Conservation (phyloP, 352 stramenopile genomes). For the Globisporangium spinosum region DNA sequence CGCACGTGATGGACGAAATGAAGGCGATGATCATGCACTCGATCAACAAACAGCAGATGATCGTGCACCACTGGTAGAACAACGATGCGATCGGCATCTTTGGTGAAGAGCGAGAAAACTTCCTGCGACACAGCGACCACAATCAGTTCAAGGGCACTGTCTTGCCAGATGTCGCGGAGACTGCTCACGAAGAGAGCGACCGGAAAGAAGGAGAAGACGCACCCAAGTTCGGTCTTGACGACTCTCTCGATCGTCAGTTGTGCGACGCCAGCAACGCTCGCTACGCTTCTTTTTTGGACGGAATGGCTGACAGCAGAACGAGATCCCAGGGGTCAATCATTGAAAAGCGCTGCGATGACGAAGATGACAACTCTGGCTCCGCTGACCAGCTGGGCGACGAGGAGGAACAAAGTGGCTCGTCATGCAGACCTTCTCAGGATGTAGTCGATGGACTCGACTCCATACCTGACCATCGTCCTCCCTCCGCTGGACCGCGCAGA, state of each 20-base stretch:
- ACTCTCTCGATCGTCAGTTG: background rate
- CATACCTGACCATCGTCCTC: background rate
- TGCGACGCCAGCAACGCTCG: background rate
- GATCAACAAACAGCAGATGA: conserved; percentile 72
- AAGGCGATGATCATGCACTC: conserved; percentile 66
- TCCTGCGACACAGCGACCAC: conserved; percentile 28
- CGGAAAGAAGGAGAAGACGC: background rate
- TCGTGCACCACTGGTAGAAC: conserved; percentile 67
- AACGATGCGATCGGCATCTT: conserved; percentile 67
- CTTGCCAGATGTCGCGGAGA: conserved; percentile 7
- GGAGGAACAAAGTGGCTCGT: conserved; percentile 22
- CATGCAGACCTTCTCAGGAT: conserved; percentile 8
- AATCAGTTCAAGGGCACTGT: conserved; percentile 8
- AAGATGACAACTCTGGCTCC: background rate
- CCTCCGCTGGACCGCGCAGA: background rate
- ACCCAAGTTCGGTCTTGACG: background rate
- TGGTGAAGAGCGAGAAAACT: conserved; percentile 31
- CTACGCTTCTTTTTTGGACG: conserved; percentile 4
- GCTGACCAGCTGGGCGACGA: conserved; percentile 11
- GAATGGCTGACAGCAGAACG: background rate
- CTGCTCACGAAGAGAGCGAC: conserved; percentile 3
- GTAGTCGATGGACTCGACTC: background rate
- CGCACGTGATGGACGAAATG: conserved; percentile 63
- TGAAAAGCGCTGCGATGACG: background rate
- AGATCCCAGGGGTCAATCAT: conserved; percentile 11